Evolutionary conservation across 2,329 filamentous ascomycete species (phyloP).

Genomic region (Cryphonectria nitschkei): DNA sequence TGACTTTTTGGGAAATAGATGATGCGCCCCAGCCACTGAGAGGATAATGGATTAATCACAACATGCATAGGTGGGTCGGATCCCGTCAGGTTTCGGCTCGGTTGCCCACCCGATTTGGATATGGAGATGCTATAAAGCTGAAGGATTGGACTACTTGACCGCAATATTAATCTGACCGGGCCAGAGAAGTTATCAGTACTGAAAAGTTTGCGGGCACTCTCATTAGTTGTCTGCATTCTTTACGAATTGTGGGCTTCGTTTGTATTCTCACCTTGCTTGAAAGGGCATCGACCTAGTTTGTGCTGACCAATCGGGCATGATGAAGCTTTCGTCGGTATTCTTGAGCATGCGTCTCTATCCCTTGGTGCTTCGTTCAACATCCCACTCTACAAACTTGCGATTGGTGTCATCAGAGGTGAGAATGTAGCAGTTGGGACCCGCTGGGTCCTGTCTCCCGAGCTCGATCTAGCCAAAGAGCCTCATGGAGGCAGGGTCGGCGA

Average conservation of each 20-base stretch:
- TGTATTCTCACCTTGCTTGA: background rate
- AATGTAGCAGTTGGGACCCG: slow-evolving; percentile 38
- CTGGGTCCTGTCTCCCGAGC: slow-evolving; percentile 41
- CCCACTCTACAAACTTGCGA: slow-evolving; percentile 35
- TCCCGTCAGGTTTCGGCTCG: background rate
- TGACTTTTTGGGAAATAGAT: background rate
- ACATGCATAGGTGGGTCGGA: background rate
- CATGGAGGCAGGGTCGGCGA: slow-evolving; percentile 36
- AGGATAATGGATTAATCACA: background rate
- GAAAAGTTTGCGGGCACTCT: background rate
- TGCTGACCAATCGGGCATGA: background rate
- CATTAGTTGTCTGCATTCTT: background rate
- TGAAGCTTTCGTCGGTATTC: background rate
- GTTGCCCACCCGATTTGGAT: background rate
- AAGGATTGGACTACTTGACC: background rate
- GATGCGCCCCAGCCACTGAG: background rate
- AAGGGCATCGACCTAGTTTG: background rate
- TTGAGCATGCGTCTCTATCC: slow-evolving; percentile 33
- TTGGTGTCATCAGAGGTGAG: slow-evolving; percentile 38
- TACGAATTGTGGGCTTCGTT: background rate
- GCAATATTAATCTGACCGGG: no score
- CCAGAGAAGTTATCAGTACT: background rate
- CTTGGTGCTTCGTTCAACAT: slow-evolving; percentile 39
- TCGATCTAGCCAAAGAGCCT: slow-evolving; percentile 40
- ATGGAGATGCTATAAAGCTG: background rate